Base-by-base conservation (phyloP, 768 basidiomycete species). In the Neoboletus brunneissimus region DNA sequence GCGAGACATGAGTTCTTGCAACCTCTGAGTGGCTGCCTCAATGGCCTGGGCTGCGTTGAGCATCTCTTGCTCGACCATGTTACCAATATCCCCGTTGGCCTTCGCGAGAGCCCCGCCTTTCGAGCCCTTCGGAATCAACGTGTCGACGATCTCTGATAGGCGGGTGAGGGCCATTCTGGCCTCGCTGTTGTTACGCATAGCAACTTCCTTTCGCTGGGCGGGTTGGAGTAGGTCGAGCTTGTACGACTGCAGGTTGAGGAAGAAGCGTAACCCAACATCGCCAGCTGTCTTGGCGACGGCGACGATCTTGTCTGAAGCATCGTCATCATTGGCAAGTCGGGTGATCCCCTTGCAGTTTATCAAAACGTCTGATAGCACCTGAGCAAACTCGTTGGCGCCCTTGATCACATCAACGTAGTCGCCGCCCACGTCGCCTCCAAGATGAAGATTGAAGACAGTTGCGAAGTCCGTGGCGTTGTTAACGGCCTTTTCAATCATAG, bases 351-450 rank as follows among this genome's bases (percentile, higher is more conserved):
- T 98, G 51, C 92, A 87, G 73, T 92, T 97, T 73, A 88, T 83
- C 55, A 99, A 76, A 42, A 97, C 94, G 56, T 99, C 97, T 4
- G 91, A 80, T 45, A 98, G 77, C 7, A 90, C 86, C 73, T 99
- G 97, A 0, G 96, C 95, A 54, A 98, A 86, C 67, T 96, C 94
- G 74, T 98, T 98, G 57, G 96, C 93, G 48, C 89, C 86, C 74
- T 97, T 97, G 79, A 99, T 98, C 54, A 98, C 97, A 49, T 97
- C 93, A 59, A 99, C 97, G 68, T 98, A 86, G 51, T 97, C 92
- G 10, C 95, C 97, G 32, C 96, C 96, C 43, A 77, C 77, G 61
- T 96, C 93, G 23, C 88, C 88, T 57, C 86, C 82, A 22, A 98
- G 82, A 73, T 91, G 92, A 11, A 97, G 83, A 69, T 94, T 93